phyloP scores from a whole-genome alignment of 2,329 filamentous ascomycete genomes.

The Neopestalotiopsis clavispora region DNA sequence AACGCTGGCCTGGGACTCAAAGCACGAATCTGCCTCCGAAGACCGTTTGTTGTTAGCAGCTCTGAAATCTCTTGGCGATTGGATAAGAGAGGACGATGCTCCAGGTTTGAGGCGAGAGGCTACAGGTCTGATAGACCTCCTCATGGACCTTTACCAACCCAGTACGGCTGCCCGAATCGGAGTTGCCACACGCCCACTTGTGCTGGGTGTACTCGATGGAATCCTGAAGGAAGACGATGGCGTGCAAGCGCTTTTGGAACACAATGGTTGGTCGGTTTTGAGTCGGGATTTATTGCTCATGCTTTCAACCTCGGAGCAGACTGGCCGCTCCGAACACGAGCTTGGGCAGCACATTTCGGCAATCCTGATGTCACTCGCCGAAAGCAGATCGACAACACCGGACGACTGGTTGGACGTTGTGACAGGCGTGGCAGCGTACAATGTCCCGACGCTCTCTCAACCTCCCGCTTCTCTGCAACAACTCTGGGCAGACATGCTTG shows the following conservation, averaged over 20 bases:
- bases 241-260: conserved; percentile 49
- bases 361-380: conserved; percentile 56
- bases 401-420: conserved; percentile 64
- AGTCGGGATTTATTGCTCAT: conserved; percentile 53
- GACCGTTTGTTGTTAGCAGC: conserved; percentile 66
- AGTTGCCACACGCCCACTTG: conserved; percentile 47
- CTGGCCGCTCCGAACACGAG: conserved; percentile 34
- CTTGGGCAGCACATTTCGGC: conserved; percentile 61
- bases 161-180: conserved; percentile 18
- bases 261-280: conserved; percentile 60
- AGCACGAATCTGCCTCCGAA: conserved; percentile 49
- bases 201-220: conserved; percentile 65
- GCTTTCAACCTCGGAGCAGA: conserved; percentile 37
- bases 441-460: conserved; percentile 38
- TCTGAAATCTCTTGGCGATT: conserved; percentile 63
- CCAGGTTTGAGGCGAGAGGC: conserved; percentile 60
- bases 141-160: conserved; percentile 63
- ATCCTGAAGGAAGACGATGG: conserved; percentile 55
- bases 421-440: conserved; percentile 54
- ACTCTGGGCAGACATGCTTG: conserved; percentile 60
- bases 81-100: conserved; percentile 73
- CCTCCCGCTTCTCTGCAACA: conserved; percentile 44
- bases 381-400: conserved; percentile 49
- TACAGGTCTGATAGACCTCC: conserved; percentile 65
- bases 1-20: conserved; percentile 64